Percentiles rank a stretch among this genome's conserved stretches.
These are phyloP conservation scores for Streptanthus diversifolius DNA, from an alignment of 345 rosid genomes.

Conservation along the genomic window DNA sequence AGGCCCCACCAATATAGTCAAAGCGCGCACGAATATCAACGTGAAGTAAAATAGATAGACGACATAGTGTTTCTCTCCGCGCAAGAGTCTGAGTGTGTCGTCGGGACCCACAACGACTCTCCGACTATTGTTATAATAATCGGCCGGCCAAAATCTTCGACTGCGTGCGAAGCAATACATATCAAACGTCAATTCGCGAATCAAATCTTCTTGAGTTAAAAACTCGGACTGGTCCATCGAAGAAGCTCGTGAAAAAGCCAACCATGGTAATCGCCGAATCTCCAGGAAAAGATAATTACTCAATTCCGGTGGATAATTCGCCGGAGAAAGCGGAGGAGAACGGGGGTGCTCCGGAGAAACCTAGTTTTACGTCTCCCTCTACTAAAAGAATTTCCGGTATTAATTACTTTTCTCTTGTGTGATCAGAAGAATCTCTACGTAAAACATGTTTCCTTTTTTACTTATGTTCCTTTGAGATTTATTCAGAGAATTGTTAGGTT, in stretches of 20 bases:
- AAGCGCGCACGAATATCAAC: background rate
- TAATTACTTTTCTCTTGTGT: background rate
- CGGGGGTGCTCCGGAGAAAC: background rate
- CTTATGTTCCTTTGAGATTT: background rate
- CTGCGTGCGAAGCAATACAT: background rate
- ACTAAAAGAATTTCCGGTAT: background rate
- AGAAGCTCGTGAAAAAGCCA: background rate
- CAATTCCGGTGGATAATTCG: background rate
- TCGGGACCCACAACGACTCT: no score
- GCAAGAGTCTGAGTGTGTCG: background rate
- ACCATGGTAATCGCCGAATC: background rate
- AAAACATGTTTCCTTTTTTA: background rate
- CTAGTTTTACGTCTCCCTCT: background rate
- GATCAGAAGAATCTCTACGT: background rate
- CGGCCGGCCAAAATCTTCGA: background rate
- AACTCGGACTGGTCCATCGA: background rate
- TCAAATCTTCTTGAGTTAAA: background rate
- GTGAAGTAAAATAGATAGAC: background rate
- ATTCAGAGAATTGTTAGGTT: background rate
- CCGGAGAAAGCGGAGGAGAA: conserved; percentile 14
- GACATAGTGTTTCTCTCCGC: background rate
- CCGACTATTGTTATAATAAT: background rate
- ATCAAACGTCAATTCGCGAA: background rate
- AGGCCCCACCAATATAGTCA: background rate
- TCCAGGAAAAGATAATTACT: background rate